Conservation (phyloP, 2,329 filamentous ascomycete species). For the Zasmidium angulare region DNA sequence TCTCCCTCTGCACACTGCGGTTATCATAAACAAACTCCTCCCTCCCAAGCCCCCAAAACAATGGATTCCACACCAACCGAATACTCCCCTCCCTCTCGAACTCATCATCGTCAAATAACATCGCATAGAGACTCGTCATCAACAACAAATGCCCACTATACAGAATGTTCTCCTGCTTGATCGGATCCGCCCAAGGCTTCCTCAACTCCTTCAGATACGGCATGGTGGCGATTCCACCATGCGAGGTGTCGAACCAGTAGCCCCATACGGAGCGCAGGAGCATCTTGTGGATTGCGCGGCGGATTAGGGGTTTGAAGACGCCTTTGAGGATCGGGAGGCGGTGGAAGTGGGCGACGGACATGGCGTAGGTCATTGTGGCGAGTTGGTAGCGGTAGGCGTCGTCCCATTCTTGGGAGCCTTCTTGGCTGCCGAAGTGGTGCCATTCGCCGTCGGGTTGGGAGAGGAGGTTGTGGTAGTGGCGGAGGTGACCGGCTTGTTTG, state of each 20-base stretch:
- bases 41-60: constrained; percentile 37
- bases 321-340: constrained; percentile 37
- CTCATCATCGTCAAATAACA: constrained; percentile 45
- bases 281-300: constrained; percentile 43
- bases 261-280: constrained; percentile 44
- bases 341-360: constrained; percentile 41
- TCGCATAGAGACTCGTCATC: constrained; percentile 42
- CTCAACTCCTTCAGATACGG: constrained; percentile 41
- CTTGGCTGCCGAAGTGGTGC: constrained; percentile 36
- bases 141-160: constrained; percentile 43
- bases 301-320: constrained; percentile 38
- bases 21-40: constrained; percentile 39
- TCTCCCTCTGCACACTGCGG: constrained; percentile 36
- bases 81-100: constrained; percentile 38
- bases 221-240: constrained; percentile 36
- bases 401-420: constrained; percentile 41
- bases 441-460: constrained; percentile 33
- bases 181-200: constrained; percentile 45
- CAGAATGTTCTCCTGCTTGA: constrained; percentile 45
- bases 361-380: constrained; percentile 43
- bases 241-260: constrained; percentile 45
- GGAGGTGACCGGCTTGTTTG: constrained; percentile 38
- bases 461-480: constrained; percentile 39
- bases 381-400: constrained; percentile 43
- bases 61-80: constrained; percentile 41